Conservation (phyloP, 202 grass and related monocot genomes). For the Eragrostis tef region DNA sequence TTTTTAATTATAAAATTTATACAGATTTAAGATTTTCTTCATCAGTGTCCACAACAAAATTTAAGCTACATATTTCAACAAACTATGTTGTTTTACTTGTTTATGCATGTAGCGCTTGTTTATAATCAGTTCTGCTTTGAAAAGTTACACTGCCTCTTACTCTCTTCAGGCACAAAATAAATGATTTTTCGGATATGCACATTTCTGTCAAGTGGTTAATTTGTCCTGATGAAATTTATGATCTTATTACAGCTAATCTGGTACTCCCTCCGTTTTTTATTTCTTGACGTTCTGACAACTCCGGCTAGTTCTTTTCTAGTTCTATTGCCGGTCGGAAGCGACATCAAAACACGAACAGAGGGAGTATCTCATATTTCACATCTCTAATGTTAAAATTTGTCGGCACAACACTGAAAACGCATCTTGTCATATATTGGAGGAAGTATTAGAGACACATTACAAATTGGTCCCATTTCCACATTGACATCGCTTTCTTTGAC, state of each 20-base stretch:
- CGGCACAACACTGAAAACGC: not conserved
- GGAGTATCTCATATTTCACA: not conserved
- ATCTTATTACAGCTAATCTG: not conserved
- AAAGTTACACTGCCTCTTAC: not conserved
- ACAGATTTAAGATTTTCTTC: constrained; percentile 15
- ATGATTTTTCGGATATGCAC: not conserved
- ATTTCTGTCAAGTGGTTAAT: not conserved
- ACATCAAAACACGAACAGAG: too few relatives aligned
- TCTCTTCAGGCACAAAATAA: not conserved
- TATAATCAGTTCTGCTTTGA: constrained; percentile 5
- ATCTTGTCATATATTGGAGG: not conserved
- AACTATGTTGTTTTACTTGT: not conserved
- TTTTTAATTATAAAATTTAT: constrained; percentile 5
- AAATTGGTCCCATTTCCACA: constrained; percentile 48
- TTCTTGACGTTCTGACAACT: too few relatives aligned
- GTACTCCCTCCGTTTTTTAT: too few relatives aligned
- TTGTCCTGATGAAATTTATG: not conserved
- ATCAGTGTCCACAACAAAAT: not conserved
- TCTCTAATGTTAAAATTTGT: not conserved
- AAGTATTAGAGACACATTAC: constrained; percentile 28
- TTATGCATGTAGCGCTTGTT: not conserved
- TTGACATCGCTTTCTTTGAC: constrained; percentile 48
- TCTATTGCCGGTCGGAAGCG: too few relatives aligned
- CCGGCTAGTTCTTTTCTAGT: too few relatives aligned
- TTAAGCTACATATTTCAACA: not conserved